A percentile compares a stretch with the other conserved stretches of the same genome.
Evolutionary conservation across 148 eudicot species (phyloP).

Genomic region (Polygonum aviculare): DNA sequence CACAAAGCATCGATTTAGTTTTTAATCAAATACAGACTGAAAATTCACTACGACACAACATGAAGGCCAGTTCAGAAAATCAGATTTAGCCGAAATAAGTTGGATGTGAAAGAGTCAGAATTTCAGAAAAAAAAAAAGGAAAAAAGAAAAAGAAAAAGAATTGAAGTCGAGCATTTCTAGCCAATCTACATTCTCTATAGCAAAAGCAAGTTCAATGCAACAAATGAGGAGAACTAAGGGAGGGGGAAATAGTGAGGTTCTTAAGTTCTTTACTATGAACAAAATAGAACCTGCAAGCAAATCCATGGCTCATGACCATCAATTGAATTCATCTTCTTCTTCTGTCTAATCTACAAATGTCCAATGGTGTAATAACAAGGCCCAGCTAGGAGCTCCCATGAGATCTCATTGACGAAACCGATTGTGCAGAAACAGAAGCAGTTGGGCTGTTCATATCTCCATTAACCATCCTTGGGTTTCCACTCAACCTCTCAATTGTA

Average conservation of each 20-base stretch:
- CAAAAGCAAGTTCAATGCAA: background rate
- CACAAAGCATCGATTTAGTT: too few relatives aligned
- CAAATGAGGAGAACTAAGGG: background rate
- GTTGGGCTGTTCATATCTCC: slow-evolving; percentile 82
- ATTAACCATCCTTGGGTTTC: slow-evolving; percentile 51
- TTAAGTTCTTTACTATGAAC: background rate
- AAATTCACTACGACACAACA: background rate
- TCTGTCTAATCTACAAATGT: slow-evolving; percentile 10
- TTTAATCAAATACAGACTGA: background rate
- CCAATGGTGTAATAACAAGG: background rate
- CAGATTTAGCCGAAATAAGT: background rate
- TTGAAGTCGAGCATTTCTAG: background rate
- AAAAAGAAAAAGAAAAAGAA: background rate
- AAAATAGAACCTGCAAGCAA: slow-evolving; percentile 3
- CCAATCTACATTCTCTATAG: slow-evolving; percentile 8
- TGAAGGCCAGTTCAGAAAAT: background rate
- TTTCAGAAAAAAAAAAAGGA: background rate
- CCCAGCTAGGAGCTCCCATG: slow-evolving; percentile 68
- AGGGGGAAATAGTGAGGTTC: background rate
- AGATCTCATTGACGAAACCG: slow-evolving; percentile 74
- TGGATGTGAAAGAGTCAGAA: background rate
- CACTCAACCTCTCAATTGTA: slow-evolving; percentile 62
- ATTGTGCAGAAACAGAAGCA: slow-evolving; percentile 93
- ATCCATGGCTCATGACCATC: background rate
- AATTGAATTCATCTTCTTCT: background rate